A percentile compares a stretch with the other conserved stretches of the same genome.
Conservation (phyloP, 179 eudicot species). For the Amaranthus tricolor region DNA sequence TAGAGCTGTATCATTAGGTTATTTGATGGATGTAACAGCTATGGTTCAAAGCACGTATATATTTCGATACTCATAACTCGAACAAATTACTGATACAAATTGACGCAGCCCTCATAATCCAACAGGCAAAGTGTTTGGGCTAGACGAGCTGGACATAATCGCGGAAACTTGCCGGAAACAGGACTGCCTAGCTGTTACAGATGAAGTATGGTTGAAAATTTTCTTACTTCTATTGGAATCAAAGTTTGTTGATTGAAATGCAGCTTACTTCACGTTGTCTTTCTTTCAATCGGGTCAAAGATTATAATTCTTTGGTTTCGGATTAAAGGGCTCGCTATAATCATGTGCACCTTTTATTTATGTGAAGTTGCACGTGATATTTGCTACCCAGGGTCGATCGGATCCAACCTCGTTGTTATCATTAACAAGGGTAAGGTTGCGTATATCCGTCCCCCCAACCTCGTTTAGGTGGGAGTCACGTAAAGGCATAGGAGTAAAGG, state of each 20-base stretch:
- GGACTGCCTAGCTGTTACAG: conserved; percentile 77
- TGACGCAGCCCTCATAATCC: conserved; percentile 95
- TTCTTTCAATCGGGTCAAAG: neutral
- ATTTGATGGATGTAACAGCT: neutral
- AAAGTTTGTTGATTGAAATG: neutral
- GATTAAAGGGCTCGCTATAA: too few relatives aligned
- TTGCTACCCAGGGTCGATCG: too few relatives aligned
- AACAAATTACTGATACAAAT: conserved; percentile 38
- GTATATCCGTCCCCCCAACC: too few relatives aligned
- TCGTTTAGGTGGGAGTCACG: too few relatives aligned
- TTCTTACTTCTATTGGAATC: conserved; percentile 4
- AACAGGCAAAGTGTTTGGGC: conserved; percentile 83
- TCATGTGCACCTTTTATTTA: too few relatives aligned
- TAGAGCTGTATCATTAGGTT: neutral
- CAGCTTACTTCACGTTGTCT: conserved; percentile 2
- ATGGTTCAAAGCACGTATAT: neutral
- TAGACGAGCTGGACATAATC: conserved; percentile 63
- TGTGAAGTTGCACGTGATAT: too few relatives aligned
- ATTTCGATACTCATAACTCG: neutral
- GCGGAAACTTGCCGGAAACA: conserved; percentile 58
- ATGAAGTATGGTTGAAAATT: conserved; percentile 60
- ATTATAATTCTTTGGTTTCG: neutral
- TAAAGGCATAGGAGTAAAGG: too few relatives aligned
- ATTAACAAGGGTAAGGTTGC: too few relatives aligned
- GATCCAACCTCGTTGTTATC: too few relatives aligned